A percentile compares a stretch with the other conserved stretches of the same genome.
These are phyloP conservation scores for Suillus paluster DNA, from an alignment of 768 basidiomycete genomes.

Conservation along the genomic window DNA sequence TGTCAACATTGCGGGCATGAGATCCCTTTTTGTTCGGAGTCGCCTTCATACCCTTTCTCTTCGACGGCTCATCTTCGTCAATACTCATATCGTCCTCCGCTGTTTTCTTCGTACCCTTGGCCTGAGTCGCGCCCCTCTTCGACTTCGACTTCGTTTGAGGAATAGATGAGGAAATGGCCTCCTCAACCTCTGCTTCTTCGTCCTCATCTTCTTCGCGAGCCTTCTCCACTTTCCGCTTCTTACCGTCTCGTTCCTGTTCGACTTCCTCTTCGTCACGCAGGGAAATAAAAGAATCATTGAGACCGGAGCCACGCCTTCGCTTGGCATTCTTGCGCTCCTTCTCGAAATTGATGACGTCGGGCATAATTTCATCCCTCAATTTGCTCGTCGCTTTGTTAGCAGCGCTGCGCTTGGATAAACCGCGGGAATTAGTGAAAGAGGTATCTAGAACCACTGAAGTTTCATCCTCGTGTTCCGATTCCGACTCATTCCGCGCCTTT, in stretches of 20 bases:
- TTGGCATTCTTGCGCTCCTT: conserved; percentile 58
- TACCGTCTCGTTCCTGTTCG: conserved; percentile 21
- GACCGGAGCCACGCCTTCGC: conserved; percentile 34
- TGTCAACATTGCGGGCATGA: background rate
- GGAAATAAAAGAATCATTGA: conserved; percentile 31
- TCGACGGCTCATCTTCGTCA: conserved; percentile 7
- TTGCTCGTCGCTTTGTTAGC: conserved; percentile 53
- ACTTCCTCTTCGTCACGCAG: conserved; percentile 9
- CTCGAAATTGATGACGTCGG: conserved; percentile 73
- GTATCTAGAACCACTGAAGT: conserved; percentile 17
- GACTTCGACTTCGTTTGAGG: conserved; percentile 19
- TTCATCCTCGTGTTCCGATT: conserved; percentile 6
- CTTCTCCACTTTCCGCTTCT: conserved; percentile 26
- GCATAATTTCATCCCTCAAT: conserved; percentile 65
- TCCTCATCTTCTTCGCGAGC: conserved; percentile 25
- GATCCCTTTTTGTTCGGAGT: conserved; percentile 17
- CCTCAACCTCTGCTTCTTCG: conserved; percentile 29
- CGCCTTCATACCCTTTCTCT: conserved; percentile 12
- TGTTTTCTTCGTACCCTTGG: conserved; percentile 3
- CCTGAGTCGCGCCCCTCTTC: conserved; percentile 9
- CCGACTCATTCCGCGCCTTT: conserved; percentile 7
- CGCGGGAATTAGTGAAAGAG: conserved; percentile 18
- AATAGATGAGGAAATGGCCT: conserved; percentile 15
- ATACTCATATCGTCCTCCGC: conserved; percentile 12
- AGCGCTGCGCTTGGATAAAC: conserved; percentile 51